Base-by-base conservation (phyloP, 2,329 filamentous ascomycete species). In the Aspergillus ibericus region DNA sequence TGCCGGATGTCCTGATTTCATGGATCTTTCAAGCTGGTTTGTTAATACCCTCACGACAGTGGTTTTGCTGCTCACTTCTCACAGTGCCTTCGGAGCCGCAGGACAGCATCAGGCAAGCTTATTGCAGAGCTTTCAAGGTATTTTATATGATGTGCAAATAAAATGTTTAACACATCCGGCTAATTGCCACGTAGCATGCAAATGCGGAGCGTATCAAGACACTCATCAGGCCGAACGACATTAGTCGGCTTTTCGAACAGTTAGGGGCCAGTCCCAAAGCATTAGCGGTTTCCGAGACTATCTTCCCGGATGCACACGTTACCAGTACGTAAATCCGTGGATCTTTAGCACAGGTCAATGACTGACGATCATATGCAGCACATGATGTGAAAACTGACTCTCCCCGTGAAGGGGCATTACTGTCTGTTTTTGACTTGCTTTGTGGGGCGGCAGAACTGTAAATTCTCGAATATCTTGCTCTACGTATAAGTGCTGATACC, bases 1-100 rank as follows among this genome's bases (percentile, higher is more conserved):
- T 92, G 12, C 85, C 89, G 0, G 84, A 90, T 59, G 82, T 88
- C 55, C 68, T 92, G 1, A 81, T 91, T 51, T 66, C 82, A 15
- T 93, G 90, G 89, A 77, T 91, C 3, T 71, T 78, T 35, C 62
- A 70, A 40, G 69, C 72, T 52, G 63, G 77, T 77, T 67, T 13
- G 9, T 50, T 38, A 5, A 61, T 46, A 38, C 48, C 44, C 29
- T 46, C 18, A 10, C 20, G 5, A 8, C 40, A 40, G 7, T 44
- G 36, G 6, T 50, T 20, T 13, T 13, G 32, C 10, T 12, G 13
- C 62, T 65, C 32, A 62, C 57, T 1, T 53, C 7, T 15, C 29
- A 20, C 47, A 74, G 76, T 87, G 20, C 84, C 82, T 55, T 70
- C 77, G 1, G 86, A 90, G 65, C 74, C 77, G 40, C 82, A 82